Evolutionary conservation across 441 rosid species (phyloP).

Genomic region (Euphorbia corollata): DNA sequence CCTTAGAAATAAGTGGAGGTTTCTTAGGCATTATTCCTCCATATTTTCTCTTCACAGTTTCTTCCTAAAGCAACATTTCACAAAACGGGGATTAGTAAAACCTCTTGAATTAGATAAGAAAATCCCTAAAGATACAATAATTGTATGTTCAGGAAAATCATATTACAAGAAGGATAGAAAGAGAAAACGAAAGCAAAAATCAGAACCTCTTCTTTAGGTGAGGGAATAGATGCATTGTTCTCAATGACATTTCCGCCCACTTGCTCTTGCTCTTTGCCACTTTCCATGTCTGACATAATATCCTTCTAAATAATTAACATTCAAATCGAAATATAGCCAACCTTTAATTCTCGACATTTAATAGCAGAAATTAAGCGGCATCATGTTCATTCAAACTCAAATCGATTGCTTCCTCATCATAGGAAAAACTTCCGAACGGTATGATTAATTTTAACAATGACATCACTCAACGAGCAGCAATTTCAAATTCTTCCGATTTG

Average conservation of each 20-base stretch:
- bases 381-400: background rate
- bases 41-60: constrained; percentile 66
- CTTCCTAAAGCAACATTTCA: constrained; percentile 44
- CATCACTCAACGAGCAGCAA: background rate
- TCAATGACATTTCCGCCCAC: constrained; percentile 36
- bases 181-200: constrained; percentile 2
- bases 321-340: background rate
- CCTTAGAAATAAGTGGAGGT: constrained; percentile 98
- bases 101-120: background rate
- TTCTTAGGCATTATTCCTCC: constrained; percentile 95
- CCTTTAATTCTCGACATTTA: background rate
- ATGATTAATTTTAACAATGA: background rate
- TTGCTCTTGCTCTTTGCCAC: constrained; percentile 42
- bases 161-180: background rate
- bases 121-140: background rate
- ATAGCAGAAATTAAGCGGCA: background rate
- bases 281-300: constrained; percentile 49
- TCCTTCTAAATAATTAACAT: constrained; percentile 5
- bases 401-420: background rate
- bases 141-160: constrained; percentile 4
- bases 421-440: background rate
- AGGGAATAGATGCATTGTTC: constrained; percentile 41
- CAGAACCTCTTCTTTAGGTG: constrained; percentile 62
- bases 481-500: background rate
- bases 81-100: background rate